Evolutionary conservation across 768 basidiomycete species (phyloP).

Genomic region (Mrakia blollopis): DNA sequence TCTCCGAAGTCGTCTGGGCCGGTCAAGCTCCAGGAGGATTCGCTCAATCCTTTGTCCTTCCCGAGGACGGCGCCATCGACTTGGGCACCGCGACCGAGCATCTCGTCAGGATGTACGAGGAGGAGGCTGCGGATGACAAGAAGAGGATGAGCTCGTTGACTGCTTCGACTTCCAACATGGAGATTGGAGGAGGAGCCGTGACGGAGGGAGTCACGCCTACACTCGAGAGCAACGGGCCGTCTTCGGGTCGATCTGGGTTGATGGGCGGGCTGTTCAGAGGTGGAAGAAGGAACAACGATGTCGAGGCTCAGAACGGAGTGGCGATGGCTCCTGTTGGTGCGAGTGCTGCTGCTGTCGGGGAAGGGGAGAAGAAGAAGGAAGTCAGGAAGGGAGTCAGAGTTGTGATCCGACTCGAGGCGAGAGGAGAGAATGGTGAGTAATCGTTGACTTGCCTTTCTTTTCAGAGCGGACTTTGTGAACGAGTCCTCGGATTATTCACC

Average conservation of each 20-base stretch:
- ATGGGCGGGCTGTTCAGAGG: slow-evolving; percentile 31
- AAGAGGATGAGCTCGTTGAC: slow-evolving; percentile 25
- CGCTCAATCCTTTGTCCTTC: slow-evolving; percentile 63
- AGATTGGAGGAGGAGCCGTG: not conserved
- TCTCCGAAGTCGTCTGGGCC: slow-evolving; percentile 54
- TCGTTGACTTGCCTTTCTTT: not conserved
- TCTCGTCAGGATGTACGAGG: slow-evolving; percentile 27
- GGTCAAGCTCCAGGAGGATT: slow-evolving; percentile 76
- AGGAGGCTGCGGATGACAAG: slow-evolving; percentile 40
- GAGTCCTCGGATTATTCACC: too few species aligned
- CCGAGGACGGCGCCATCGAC: slow-evolving; percentile 74
- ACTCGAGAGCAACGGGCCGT: not conserved
- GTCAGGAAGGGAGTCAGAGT: slow-evolving; percentile 63
- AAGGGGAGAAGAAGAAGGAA: slow-evolving; percentile 34
- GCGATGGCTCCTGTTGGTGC: slow-evolving; percentile 28
- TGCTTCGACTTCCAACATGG: too few species aligned
- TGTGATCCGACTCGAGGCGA: slow-evolving; percentile 71
- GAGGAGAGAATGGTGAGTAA: slow-evolving; percentile 66
- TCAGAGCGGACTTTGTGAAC: too few species aligned
- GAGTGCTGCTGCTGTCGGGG: slow-evolving; percentile 35
- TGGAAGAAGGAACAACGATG: slow-evolving; percentile 36
- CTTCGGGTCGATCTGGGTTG: not conserved
- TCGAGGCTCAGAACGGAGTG: slow-evolving; percentile 38
- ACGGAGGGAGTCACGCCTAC: not conserved
- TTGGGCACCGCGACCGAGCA: slow-evolving; percentile 62